Evolutionary conservation across 2,329 filamentous ascomycete genomes (phyloP).

Genomic region (Biscogniauxia sp.): DNA sequence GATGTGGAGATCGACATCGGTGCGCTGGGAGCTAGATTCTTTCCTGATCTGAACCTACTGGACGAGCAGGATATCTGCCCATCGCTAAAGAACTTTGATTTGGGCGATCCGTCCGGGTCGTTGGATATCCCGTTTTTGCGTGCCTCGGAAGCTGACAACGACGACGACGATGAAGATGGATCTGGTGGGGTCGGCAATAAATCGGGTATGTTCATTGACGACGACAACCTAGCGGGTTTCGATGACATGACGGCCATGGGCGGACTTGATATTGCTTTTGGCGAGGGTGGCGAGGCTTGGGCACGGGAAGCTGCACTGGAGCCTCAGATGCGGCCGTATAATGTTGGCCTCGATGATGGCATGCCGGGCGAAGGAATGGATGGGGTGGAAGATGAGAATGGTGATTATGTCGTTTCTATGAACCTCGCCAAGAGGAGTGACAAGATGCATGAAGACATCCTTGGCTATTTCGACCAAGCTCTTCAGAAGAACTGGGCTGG

Average conservation of each 20-base stretch:
- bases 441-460: slow-evolving; percentile 81
- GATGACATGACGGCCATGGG: slow-evolving; percentile 73
- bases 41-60: slow-evolving; percentile 73
- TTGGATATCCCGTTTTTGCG: slow-evolving; percentile 91
- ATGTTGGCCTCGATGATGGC: slow-evolving; percentile 55
- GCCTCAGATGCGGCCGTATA: slow-evolving; percentile 79
- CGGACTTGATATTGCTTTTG: slow-evolving; percentile 80
- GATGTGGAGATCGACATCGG: slow-evolving; percentile 77
- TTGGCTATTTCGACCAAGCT: slow-evolving; percentile 97
- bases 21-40: slow-evolving; percentile 75
- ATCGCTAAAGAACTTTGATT: slow-evolving; percentile 88
- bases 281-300: slow-evolving; percentile 95
- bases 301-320: slow-evolving; percentile 84
- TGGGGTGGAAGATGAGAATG: slow-evolving; percentile 60
- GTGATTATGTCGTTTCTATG: slow-evolving; percentile 78
- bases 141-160: slow-evolving; percentile 75
- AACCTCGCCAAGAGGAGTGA: slow-evolving; percentile 65
- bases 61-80: slow-evolving; percentile 92
- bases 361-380: slow-evolving; percentile 52
- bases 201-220: slow-evolving; percentile 81
- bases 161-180: slow-evolving; percentile 57
- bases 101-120: slow-evolving; percentile 80
- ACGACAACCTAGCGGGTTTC: slow-evolving; percentile 79
- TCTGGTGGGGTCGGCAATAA: slow-evolving; percentile 58
- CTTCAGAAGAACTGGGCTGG: slow-evolving; percentile 96